Evolutionary conservation across 805 yeast species (phyloP).

Genomic region (Kuraishia cidri): DNA sequence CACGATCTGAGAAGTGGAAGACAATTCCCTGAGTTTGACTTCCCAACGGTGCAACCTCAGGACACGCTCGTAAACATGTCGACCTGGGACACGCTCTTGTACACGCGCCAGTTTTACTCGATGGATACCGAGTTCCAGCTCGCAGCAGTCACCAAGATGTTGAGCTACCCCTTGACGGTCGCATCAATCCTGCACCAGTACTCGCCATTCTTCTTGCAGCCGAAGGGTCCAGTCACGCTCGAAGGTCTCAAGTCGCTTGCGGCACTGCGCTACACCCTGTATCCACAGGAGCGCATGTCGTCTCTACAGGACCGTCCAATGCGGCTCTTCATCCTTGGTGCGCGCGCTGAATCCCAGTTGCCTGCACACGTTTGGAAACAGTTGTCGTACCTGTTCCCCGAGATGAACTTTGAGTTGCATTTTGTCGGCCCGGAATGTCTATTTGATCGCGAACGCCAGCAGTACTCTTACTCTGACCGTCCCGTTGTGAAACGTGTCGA

Average conservation of each 20-base stretch:
- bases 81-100: constrained; percentile 89
- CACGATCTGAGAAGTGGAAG: constrained; percentile 94
- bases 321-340: constrained; percentile 83
- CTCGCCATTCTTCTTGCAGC: constrained; percentile 76
- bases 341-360: constrained; percentile 87
- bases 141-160: constrained; percentile 91
- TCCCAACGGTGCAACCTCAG: constrained; percentile 71
- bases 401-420: constrained; percentile 74
- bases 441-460: constrained; percentile 62
- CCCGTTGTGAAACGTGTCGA: constrained; percentile 72
- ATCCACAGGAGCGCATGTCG: constrained; percentile 57
- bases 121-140: constrained; percentile 96
- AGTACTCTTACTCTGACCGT: constrained; percentile 47
- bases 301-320: constrained; percentile 77
- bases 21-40: constrained; percentile 90
- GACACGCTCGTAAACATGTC: constrained; percentile 72
- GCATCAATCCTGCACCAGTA: constrained; percentile 75
- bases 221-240: constrained; percentile 79
- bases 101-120: constrained; percentile 86
- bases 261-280: constrained; percentile 83
- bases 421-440: constrained; percentile 91
- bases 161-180: constrained; percentile 87
- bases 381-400: constrained; percentile 77
- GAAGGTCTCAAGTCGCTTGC: constrained; percentile 94
- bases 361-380: constrained; percentile 97